Conservation (phyloP, 768 basidiomycete species). For the Pleurotus tuber-regium region DNA sequence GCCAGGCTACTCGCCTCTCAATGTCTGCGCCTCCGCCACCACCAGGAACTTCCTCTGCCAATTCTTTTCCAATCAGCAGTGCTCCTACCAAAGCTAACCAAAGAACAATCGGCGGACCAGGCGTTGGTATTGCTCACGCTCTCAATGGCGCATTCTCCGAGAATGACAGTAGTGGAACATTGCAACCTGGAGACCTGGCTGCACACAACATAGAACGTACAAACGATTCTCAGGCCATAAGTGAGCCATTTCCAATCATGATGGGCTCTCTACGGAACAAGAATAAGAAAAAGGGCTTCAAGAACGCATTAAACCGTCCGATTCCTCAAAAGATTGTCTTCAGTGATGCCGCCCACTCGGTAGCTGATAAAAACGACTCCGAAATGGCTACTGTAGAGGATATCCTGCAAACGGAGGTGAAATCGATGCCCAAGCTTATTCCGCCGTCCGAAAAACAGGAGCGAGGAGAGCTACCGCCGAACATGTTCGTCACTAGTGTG, state of each 20-base stretch:
- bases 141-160: constrained; percentile 13
- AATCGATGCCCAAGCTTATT: constrained; percentile 36
- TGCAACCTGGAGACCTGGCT: not conserved
- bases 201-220: not conserved
- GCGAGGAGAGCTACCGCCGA: constrained; percentile 47
- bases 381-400: constrained; percentile 50
- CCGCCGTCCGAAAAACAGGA: constrained; percentile 64
- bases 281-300: constrained; percentile 73
- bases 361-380: constrained; percentile 56
- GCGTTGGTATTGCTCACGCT: constrained; percentile 12
- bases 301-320: constrained; percentile 41
- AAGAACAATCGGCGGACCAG: constrained; percentile 6
- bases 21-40: constrained; percentile 19
- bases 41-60: constrained; percentile 35
- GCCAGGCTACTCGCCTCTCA: constrained; percentile 23
- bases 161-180: constrained; percentile 3
- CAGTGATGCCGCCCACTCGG: constrained; percentile 43
- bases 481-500: constrained; percentile 69
- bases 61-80: constrained; percentile 42
- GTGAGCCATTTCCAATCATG: constrained; percentile 21
- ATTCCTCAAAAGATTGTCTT: constrained; percentile 56
- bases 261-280: constrained; percentile 67
- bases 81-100: not conserved
- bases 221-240: constrained; percentile 6
- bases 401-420: constrained; percentile 53